A percentile compares a stretch with the other conserved stretches of the same genome.
Evolutionary conservation across 2,329 filamentous ascomycete species (phyloP).

Genomic region (Seiridium cupressi): DNA sequence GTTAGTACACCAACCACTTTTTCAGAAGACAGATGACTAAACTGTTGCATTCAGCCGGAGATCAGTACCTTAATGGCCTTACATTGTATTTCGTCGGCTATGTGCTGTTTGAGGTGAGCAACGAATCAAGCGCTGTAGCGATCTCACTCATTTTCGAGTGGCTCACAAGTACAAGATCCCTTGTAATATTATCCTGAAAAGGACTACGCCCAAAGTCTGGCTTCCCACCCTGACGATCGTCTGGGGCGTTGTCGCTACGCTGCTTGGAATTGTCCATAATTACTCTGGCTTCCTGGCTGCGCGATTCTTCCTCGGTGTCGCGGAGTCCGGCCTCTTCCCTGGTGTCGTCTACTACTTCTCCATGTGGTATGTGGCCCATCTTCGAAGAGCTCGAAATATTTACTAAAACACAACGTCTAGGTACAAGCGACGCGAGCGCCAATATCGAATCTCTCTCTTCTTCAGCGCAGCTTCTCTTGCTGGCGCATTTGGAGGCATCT

Average conservation of each 20-base stretch:
- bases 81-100: constrained; percentile 67
- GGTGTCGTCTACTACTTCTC: constrained; percentile 49
- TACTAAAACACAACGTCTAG: constrained; percentile 28
- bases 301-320: constrained; percentile 54
- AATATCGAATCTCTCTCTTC: constrained; percentile 55
- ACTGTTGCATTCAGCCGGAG: constrained; percentile 38
- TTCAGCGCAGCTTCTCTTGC: constrained; percentile 54
- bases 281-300: constrained; percentile 50
- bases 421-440: constrained; percentile 53
- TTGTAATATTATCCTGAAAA: constrained; percentile 61
- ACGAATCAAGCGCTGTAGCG: neutral
- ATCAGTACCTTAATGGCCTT: constrained; percentile 63
- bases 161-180: constrained; percentile 41
- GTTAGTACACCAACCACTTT: constrained; percentile 33
- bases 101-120: constrained; percentile 50
- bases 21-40: neutral
- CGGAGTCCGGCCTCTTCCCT: constrained; percentile 51
- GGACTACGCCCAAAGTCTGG: constrained; percentile 56
- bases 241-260: constrained; percentile 54
- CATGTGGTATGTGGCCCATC: constrained; percentile 41
- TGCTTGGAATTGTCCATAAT: constrained; percentile 48
- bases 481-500: constrained; percentile 55
- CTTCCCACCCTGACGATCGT: constrained; percentile 54
- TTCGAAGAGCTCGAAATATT: too few relatives aligned
- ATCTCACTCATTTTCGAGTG: neutral